Conservation (phyloP, 2,329 filamentous ascomycete species). For the Paraphoma sp. region DNA sequence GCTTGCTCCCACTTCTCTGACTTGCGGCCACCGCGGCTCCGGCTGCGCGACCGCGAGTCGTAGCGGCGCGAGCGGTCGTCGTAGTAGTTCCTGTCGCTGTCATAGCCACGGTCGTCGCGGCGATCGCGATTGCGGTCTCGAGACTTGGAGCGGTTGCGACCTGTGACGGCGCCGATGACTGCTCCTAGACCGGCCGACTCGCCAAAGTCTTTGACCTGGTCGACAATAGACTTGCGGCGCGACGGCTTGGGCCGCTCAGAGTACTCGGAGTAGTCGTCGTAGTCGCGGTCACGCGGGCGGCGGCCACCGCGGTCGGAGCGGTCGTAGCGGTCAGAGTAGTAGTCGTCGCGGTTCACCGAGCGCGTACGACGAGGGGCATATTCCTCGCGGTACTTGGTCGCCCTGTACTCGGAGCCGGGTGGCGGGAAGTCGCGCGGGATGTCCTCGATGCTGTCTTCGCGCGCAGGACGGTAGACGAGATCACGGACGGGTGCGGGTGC, state of each 20-base stretch:
- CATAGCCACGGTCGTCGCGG: constrained; percentile 55
- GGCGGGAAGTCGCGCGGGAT: constrained; percentile 85
- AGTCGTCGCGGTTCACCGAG: constrained; percentile 67
- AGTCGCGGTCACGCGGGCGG: constrained; percentile 54
- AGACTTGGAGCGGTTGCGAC: constrained; percentile 66
- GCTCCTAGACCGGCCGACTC: constrained; percentile 65
- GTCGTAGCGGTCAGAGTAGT: too few species aligned
- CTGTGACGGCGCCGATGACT: constrained; percentile 57
- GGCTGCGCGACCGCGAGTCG: constrained; percentile 61
- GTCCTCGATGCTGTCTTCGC: constrained; percentile 85
- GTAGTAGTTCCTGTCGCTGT: constrained; percentile 46
- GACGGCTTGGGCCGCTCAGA: constrained; percentile 51
- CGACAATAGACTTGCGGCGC: constrained; percentile 64
- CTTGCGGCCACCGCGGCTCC: constrained; percentile 54
- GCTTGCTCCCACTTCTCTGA: constrained; percentile 73
- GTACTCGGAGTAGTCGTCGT: constrained; percentile 56
- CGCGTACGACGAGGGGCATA: constrained; percentile 64
- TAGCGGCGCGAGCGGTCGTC: constrained; percentile 52
- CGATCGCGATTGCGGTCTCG: constrained; percentile 40
- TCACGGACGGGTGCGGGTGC: constrained; percentile 52
- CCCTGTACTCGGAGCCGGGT: constrained; percentile 59
- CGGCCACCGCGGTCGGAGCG: constrained; percentile 43
- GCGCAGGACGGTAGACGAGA: constrained; percentile 59
- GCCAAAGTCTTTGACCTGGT: constrained; percentile 61
- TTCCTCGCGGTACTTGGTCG: constrained; percentile 57